Conservation (phyloP, 129 eudicot genomes). For the Smallanthus sonchifolius region DNA sequence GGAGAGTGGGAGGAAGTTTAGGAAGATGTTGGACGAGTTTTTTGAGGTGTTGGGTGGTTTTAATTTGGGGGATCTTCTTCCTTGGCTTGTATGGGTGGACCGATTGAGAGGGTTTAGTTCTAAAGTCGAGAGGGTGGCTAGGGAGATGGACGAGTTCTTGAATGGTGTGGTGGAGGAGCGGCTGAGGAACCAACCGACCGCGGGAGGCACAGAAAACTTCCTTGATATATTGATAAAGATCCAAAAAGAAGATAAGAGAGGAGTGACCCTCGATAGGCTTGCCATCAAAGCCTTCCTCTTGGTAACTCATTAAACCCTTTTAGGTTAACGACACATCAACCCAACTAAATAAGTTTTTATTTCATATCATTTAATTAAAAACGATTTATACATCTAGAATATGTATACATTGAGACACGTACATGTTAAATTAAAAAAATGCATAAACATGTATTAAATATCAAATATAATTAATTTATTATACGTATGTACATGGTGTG, state of each 20-base stretch:
- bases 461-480: no score
- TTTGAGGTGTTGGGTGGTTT: conserved; percentile 42
- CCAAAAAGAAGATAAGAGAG: conserved; percentile 27
- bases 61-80: conserved; percentile 38
- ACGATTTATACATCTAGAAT: no score
- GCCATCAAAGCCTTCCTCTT: conserved; percentile 47
- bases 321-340: no score
- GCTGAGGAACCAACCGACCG: background rate
- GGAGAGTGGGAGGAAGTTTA: conserved; percentile 40
- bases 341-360: no score
- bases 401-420: no score
- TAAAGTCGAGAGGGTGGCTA: conserved; percentile 34
- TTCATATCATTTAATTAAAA: no score
- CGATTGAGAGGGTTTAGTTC: conserved; percentile 28
- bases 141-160: conserved; percentile 40
- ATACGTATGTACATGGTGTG: no score
- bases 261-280: conserved; percentile 31
- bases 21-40: conserved; percentile 40
- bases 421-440: no score
- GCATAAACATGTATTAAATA: no score
- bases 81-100: conserved; percentile 44
- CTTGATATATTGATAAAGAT: conserved; percentile 39
- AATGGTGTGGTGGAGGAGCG: conserved; percentile 46
- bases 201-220: conserved; percentile 25
- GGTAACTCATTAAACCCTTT: conserved; percentile 17